Conservation (phyloP, 169 alveolate species). For the Nephromyces sp. region DNA sequence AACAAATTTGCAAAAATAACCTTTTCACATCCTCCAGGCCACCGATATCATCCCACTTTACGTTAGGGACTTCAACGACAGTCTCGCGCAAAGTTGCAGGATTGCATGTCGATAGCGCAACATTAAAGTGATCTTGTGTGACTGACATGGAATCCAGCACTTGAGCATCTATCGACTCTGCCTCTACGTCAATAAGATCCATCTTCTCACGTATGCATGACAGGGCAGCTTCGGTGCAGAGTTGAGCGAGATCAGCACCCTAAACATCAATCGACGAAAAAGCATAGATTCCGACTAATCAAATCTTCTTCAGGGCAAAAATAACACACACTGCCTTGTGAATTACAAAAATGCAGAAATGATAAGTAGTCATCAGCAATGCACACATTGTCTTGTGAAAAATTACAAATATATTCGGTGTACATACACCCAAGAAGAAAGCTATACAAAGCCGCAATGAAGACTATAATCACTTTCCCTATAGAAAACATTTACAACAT, state of each 20-base stretch:
- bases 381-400: too few species aligned
- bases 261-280: too few species aligned
- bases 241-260: constrained; percentile 92
- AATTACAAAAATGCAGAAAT: too few species aligned
- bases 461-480: neutral
- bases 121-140: constrained; percentile 4
- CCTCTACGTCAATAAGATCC: constrained; percentile 1
- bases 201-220: constrained; percentile 94
- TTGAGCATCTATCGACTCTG: neutral
- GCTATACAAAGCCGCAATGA: neutral
- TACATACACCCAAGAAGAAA: too few species aligned
- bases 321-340: too few species aligned
- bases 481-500: neutral
- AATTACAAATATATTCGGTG: too few species aligned
- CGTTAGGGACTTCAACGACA: constrained; percentile 76
- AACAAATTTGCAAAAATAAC: too few species aligned
- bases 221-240: constrained; percentile 94
- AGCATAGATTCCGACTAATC: too few species aligned
- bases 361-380: too few species aligned
- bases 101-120: constrained; percentile 1
- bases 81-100: constrained; percentile 32
- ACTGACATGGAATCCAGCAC: neutral
- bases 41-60: constrained; percentile 94
- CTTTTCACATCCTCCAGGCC: constrained; percentile 91
- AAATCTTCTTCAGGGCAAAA: too few species aligned